Conservation (phyloP, 805 yeast species). For the Torulaspora gathmanii region DNA sequence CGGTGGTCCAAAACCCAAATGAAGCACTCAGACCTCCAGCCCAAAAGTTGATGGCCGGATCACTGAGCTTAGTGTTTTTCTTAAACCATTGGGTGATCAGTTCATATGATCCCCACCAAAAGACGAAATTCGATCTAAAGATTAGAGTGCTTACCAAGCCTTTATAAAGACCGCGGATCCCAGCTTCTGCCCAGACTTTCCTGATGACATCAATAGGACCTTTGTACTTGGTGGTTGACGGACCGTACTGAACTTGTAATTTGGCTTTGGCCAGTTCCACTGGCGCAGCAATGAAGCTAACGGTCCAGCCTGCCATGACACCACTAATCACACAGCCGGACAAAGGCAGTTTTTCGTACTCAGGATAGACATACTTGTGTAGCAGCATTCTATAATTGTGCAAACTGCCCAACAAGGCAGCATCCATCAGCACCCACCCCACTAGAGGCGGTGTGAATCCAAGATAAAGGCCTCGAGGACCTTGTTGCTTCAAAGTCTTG, state of each 20-base stretch:
- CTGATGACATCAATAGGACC: conserved; percentile 78
- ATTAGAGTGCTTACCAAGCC: conserved; percentile 84
- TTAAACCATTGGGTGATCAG: conserved; percentile 65
- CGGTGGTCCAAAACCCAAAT: conserved; percentile 76
- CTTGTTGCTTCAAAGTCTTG: conserved; percentile 70
- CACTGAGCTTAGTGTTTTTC: conserved; percentile 57
- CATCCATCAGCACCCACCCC: conserved; percentile 94
- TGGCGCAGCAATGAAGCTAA: conserved; percentile 93
- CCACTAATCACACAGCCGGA: conserved; percentile 76
- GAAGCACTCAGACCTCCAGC: conserved; percentile 85
- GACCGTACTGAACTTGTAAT: conserved; percentile 84
- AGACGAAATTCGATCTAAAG: conserved; percentile 78
- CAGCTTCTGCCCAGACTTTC: conserved; percentile 54
- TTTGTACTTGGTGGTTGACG: conserved; percentile 55
- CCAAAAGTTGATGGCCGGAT: conserved; percentile 80
- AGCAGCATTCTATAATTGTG: conserved; percentile 69
- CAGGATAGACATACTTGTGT: conserved; percentile 56
- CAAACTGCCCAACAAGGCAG: conserved; percentile 82
- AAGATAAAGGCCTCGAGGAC: conserved; percentile 72
- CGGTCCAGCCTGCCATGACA: conserved; percentile 79
- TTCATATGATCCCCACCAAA: conserved; percentile 95
- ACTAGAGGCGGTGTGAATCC: conserved; percentile 91
- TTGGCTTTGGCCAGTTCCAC: conserved; percentile 86
- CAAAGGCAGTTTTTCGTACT: conserved; percentile 63
- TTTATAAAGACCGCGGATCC: conserved; percentile 69